Conservation (phyloP, 129 eudicot genomes). For the Tagetes patula region DNA sequence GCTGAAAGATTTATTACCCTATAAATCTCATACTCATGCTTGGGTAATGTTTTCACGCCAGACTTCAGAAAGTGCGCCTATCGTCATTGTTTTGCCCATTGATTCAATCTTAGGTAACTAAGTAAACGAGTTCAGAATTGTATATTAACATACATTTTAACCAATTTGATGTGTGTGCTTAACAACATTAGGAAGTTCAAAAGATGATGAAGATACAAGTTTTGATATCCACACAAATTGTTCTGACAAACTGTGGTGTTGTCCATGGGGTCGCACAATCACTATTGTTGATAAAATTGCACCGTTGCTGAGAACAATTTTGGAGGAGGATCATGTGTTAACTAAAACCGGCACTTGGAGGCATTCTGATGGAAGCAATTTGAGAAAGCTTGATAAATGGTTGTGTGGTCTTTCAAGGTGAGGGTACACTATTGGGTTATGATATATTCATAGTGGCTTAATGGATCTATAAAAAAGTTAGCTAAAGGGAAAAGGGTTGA, state of each 20-base stretch:
- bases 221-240: slow-evolving; percentile 34
- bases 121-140: slow-evolving; percentile 6
- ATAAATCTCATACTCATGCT: slow-evolving; percentile 36
- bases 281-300: slow-evolving; percentile 74
- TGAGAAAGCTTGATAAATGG: slow-evolving; percentile 64
- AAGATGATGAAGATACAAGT: slow-evolving; percentile 51
- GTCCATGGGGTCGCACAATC: slow-evolving; percentile 71
- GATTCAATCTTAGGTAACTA: slow-evolving; percentile 53
- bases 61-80: slow-evolving; percentile 60
- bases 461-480: neutral
- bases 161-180: slow-evolving; percentile 23
- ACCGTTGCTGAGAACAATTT: slow-evolving; percentile 61
- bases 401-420: slow-evolving; percentile 64
- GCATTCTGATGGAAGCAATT: slow-evolving; percentile 65
- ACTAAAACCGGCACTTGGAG: slow-evolving; percentile 38
- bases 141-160: slow-evolving; percentile 10
- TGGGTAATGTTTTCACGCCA: slow-evolving; percentile 80
- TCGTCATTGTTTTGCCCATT: slow-evolving; percentile 60
- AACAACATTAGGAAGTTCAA: slow-evolving; percentile 30
- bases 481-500: neutral
- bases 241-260: slow-evolving; percentile 54
- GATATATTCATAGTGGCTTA: neutral
- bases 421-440: slow-evolving; percentile 14
- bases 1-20: slow-evolving; percentile 48
- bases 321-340: slow-evolving; percentile 65